Evolutionary conservation across 2,329 filamentous ascomycete genomes (phyloP), one percentile per base, ranked within the genome.

Genomic region (Monascus ruber): DNA sequence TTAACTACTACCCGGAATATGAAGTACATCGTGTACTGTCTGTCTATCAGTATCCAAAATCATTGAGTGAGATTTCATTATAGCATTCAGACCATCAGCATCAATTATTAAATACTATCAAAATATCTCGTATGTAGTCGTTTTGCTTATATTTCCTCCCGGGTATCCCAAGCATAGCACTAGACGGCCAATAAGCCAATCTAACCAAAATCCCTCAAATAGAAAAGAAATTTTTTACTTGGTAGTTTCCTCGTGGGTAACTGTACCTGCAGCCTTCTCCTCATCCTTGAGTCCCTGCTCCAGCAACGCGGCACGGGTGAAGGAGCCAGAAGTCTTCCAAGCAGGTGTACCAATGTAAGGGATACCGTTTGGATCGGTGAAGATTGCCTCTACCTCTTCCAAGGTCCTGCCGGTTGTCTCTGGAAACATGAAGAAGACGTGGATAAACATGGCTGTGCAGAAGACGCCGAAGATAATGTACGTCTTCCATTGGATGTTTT

Each of bases 401-500:
- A 88, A 73, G 0, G 81, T 82, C 61, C 78, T 83, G 8, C 81
- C 81, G 31, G 77, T 75, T 0, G 82, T 86, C 61, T 85, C 75
- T 0, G 80, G 81, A 48, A 76, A 77, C 10, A 71, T 59, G 46
- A 87, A 68, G 56, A 74, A 73, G 55, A 82, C 76, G 58, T 85
- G 81, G 32, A 85, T 53, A 34, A 77, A 76, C 48, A 82, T 81
- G 17, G 70, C 69, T 1, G 71, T 71, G 55, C 82, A 83, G 67
- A 86, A 85, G 10, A 77, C 71, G 8, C 73, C 84, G 53, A 89
- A 89, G 46, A 89, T 70, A 59, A 87, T 74, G 60, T 87, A 88
- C 46, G 77, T 77, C 50, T 73, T 58, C 63, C 71, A 75, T 42
- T 65, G 42, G 51, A 74, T 75, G 52, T 68, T 74, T 45, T 69